Evolutionary conservation across 2,329 filamentous ascomycete genomes (phyloP), one percentile per base, ranked within the genome.

Genomic region (Phaeosphaeriaceae sp.): DNA sequence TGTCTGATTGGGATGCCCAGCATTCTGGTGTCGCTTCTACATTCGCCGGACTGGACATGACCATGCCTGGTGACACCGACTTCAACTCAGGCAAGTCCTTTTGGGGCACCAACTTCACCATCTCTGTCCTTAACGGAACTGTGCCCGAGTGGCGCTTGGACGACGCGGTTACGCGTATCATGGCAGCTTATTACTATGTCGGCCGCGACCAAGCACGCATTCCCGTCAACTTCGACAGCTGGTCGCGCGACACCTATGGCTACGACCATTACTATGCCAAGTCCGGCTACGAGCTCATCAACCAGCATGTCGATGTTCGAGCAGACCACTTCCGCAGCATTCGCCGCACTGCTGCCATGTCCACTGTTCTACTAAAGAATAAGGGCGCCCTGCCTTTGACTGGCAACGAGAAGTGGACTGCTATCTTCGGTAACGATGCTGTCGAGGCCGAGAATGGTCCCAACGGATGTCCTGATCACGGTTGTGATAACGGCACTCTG

Each of bases 71-170:
- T 55, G 94, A 97, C 73, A 91, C 91, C 1, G 65, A 80, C 21
- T 97, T 97, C 80, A 87, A 91, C 77, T 87, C 85, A 3, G 91
- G 91, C 7, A 77, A 79, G 52, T 90, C 89, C 19, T 96, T 84
- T 82, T 97, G 91, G 91, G 94, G 94, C 10, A 81, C 89, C 26
- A 98, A 98, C 78, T 78, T 98, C 67, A 97, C 94, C 1, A 82
- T 97, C 49, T 92, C 92, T 1, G 89, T 97, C 6, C 79, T 97
- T 67, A 97, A 98, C 73, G 94, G 94, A 35, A 97, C 93, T 0
- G 82, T 98, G 30, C 92, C 94, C 0, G 88, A 91, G 67, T 97
- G 91, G 86, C 88, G 94, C 52, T 76, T 98, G 10, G 94, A 97
- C 68, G 95, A 98, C 73, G 97, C 97, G 90, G 92, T 88, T 5